Conservation (phyloP, 177 flowering plant species). For the Vitis hybrid region DNA sequence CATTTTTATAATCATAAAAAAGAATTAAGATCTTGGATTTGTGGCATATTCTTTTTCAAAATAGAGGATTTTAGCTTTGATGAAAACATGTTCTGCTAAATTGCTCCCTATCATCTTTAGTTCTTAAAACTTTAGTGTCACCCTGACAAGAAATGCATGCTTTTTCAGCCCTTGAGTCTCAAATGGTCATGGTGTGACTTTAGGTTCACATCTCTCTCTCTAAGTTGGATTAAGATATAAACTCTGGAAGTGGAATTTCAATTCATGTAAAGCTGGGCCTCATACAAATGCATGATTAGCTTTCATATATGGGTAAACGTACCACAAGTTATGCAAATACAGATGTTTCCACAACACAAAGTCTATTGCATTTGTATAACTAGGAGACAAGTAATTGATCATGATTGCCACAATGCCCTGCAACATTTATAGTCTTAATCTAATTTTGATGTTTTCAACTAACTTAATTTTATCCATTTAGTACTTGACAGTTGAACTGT, state of each 20-base stretch:
- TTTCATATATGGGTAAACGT: not conserved
- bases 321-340: not conserved
- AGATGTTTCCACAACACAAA: not conserved
- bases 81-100: not conserved
- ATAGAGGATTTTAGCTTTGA: not conserved
- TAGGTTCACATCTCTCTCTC: not conserved
- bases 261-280: not conserved
- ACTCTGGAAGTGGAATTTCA: not conserved
- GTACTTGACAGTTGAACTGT: too few species aligned
- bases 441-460: too few species aligned
- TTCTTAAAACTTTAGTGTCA: not conserved
- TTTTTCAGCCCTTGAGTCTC: not conserved
- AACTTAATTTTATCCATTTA: not conserved
- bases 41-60: not conserved
- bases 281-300: not conserved
- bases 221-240: not conserved
- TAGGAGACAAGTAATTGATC: not conserved
- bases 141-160: not conserved
- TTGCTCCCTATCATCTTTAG: not conserved
- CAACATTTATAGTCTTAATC: not conserved
- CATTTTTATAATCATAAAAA: not conserved
- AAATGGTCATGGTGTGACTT: not conserved
- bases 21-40: not conserved
- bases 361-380: not conserved
- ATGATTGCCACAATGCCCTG: not conserved